Conservation (phyloP, 345 rosid genomes). For the Toxicodendron radicans region DNA sequence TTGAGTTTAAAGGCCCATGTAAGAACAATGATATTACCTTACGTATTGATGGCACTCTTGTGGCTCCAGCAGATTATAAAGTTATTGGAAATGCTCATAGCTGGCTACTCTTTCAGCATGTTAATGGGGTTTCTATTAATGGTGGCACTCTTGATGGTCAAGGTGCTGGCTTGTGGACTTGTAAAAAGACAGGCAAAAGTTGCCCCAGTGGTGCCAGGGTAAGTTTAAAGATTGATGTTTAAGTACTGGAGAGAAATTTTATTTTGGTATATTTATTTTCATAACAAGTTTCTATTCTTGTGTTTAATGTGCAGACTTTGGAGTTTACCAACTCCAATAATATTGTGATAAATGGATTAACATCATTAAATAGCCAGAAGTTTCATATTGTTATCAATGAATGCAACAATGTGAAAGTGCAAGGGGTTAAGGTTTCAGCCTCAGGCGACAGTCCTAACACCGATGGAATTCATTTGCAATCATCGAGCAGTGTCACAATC, state of each 20-base stretch:
- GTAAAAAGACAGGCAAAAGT: neutral
- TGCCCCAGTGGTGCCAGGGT: conserved; percentile 13
- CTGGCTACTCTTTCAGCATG: conserved; percentile 55
- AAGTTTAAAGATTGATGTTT: neutral
- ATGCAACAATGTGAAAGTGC: neutral
- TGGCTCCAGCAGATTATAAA: conserved; percentile 57
- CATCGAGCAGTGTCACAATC: neutral
- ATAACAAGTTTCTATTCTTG: neutral
- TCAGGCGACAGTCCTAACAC: neutral
- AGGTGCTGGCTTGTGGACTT: conserved; percentile 4
- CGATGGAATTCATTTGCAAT: neutral
- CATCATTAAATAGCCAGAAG: too few relatives aligned
- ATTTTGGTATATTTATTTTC: too few relatives aligned
- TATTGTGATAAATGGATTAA: neutral
- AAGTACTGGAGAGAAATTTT: too few relatives aligned
- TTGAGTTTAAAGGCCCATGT: conserved; percentile 59
- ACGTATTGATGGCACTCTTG: conserved; percentile 58
- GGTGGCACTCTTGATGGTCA: conserved; percentile 49
- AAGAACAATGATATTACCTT: conserved; percentile 42
- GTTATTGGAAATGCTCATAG: conserved; percentile 41
- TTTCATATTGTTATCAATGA: neutral
- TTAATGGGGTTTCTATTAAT: conserved; percentile 45
- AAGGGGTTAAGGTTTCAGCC: neutral
- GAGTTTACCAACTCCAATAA: neutral
- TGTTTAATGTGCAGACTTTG: neutral